Conservation (phyloP, 805 yeast species). For the Lipomyces starkeyi region DNA sequence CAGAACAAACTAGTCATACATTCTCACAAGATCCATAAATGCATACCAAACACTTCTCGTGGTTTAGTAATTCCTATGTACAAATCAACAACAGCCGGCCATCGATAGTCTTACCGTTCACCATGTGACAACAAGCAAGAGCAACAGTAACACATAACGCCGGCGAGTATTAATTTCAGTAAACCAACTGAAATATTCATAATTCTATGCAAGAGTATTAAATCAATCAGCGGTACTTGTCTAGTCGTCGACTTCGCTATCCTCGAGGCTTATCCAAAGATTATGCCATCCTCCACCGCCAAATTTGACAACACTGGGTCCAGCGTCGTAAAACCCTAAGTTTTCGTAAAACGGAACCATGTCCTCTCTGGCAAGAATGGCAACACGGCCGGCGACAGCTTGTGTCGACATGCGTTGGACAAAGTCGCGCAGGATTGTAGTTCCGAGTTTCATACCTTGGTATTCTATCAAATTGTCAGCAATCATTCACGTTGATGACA, state of each 20-base stretch:
- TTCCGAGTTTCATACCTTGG: conserved; percentile 82
- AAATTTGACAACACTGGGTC: conserved; percentile 63
- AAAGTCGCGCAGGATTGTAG: conserved; percentile 83
- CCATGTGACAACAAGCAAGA: not conserved
- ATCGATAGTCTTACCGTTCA: too few relatives aligned
- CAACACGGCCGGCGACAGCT: conserved; percentile 78
- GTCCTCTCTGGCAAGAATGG: conserved; percentile 66
- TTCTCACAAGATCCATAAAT: too few relatives aligned
- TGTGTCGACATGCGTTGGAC: conserved; percentile 88
- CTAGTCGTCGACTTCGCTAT: conserved; percentile 54
- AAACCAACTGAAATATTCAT: not conserved
- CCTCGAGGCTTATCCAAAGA: conserved; percentile 46
- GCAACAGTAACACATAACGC: not conserved
- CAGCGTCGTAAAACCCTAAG: conserved; percentile 75
- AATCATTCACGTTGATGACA: not conserved
- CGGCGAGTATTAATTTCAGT: not conserved
- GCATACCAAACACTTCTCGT: too few relatives aligned
- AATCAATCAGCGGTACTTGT: conserved; percentile 18
- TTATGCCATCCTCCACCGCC: conserved; percentile 70
- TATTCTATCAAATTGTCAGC: conserved; percentile 47
- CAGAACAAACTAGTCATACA: too few relatives aligned
- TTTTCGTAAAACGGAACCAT: conserved; percentile 79
- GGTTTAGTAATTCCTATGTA: not conserved
- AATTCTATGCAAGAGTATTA: not conserved
- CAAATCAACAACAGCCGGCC: not conserved